Conservation (phyloP, 768 basidiomycete species). For the Crassisporium funariophilum region DNA sequence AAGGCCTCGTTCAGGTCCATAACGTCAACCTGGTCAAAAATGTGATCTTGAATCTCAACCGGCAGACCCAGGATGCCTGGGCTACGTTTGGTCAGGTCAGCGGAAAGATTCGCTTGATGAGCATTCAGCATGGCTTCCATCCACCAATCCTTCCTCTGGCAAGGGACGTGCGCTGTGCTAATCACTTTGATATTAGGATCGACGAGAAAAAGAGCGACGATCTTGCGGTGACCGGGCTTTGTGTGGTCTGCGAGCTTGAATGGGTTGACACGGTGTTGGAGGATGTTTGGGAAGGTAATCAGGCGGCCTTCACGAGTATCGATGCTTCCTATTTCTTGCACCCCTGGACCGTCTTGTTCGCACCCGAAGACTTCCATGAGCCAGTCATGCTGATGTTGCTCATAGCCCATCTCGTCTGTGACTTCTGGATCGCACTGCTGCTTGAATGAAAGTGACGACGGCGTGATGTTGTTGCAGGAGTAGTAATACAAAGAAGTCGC, state of each 20-base stretch:
- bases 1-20: slow-evolving; percentile 18
- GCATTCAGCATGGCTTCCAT: too few relatives aligned
- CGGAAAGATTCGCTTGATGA: too few relatives aligned
- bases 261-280: slow-evolving; percentile 42
- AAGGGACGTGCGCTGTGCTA: slow-evolving; percentile 31
- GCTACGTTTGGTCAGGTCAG: too few relatives aligned
- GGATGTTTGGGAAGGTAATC: slow-evolving; percentile 44
- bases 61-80: too few relatives aligned
- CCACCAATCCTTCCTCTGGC: slow-evolving; percentile 36
- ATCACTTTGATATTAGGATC: slow-evolving; percentile 33
- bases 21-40: slow-evolving; percentile 18
- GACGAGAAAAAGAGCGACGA: slow-evolving; percentile 45
- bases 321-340: slow-evolving; percentile 36
- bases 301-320: slow-evolving; percentile 36
- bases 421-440: slow-evolving; percentile 11
- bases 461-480: slow-evolving; percentile 26
- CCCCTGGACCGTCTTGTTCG: slow-evolving; percentile 18
- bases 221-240: slow-evolving; percentile 45
- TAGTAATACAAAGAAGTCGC: slow-evolving; percentile 34
- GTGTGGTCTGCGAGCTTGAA: slow-evolving; percentile 39
- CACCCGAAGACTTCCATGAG: slow-evolving; percentile 29
- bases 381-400: slow-evolving; percentile 31
- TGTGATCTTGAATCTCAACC: slow-evolving; percentile 15
- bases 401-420: slow-evolving; percentile 12
- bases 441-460: slow-evolving; percentile 25